These are phyloP conservation scores for Sugiyamaella mastotermitis DNA, from an alignment of 805 yeast species.

Conservation along the genomic window DNA sequence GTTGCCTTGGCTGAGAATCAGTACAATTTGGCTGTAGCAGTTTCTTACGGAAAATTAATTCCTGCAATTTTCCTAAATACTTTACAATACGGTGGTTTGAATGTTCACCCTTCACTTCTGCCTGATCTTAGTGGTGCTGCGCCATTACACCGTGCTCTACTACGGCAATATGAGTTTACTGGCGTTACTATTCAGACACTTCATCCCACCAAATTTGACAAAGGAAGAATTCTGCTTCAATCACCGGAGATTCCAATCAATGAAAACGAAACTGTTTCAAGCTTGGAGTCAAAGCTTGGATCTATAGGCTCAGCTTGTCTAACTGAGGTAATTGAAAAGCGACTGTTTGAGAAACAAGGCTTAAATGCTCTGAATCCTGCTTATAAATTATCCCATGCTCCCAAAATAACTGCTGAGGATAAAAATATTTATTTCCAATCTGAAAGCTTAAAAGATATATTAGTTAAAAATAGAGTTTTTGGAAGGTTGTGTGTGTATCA, in stretches of 20 bases:
- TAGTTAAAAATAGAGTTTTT: constrained; percentile 9
- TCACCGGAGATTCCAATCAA: constrained; percentile 39
- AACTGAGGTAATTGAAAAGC: constrained; percentile 35
- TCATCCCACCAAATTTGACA: constrained; percentile 82
- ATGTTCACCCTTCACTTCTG: constrained; percentile 87
- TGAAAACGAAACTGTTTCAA: constrained; percentile 37
- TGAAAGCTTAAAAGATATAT: constrained; percentile 35
- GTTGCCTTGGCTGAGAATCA: constrained; percentile 18
- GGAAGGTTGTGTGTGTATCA: constrained; percentile 16
- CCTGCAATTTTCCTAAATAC: constrained; percentile 51
- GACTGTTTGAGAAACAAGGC: constrained; percentile 23
- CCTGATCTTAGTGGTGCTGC: constrained; percentile 83
- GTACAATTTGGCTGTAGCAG: constrained; percentile 77
- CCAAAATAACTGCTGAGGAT: constrained; percentile 43
- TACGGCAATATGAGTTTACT: constrained; percentile 54
- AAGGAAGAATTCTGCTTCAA: constrained; percentile 64
- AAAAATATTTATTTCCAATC: constrained; percentile 44
- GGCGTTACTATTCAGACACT: constrained; percentile 89
- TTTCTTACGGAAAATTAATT: constrained; percentile 79
- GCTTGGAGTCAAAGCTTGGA: constrained; percentile 50
- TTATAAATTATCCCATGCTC: constrained; percentile 47
- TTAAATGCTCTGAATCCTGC: constrained; percentile 2
- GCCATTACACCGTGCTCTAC: constrained; percentile 75
- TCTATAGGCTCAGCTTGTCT: constrained; percentile 57
- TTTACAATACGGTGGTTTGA: constrained; percentile 62